phyloP scores from a whole-genome alignment of 345 rosid species.

The Luvunga scandens region DNA sequence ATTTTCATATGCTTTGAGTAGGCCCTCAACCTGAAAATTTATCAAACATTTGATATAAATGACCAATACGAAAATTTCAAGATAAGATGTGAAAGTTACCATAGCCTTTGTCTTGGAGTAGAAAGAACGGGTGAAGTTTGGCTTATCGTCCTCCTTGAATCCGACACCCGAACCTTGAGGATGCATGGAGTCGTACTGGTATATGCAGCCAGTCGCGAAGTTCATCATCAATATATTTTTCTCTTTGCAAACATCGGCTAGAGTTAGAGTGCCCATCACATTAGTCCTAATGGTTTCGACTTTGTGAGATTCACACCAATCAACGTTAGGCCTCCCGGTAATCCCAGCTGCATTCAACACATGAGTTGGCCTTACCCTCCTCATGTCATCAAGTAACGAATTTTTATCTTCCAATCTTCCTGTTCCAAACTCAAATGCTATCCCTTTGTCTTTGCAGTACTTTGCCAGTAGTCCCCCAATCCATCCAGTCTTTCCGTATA shows the following conservation, averaged over 20 bases:
- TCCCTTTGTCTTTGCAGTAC: slow-evolving; percentile 38
- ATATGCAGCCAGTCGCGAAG: slow-evolving; percentile 60
- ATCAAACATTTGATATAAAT: not conserved
- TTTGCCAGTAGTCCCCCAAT: slow-evolving; percentile 56
- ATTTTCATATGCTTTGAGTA: slow-evolving; percentile 45
- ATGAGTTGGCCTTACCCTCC: slow-evolving; percentile 41
- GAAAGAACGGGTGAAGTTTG: slow-evolving; percentile 50
- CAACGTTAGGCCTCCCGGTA: slow-evolving; percentile 61
- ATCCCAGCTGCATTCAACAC: slow-evolving; percentile 62
- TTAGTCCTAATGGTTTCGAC: slow-evolving; percentile 47
- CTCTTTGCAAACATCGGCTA: slow-evolving; percentile 53
- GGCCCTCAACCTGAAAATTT: slow-evolving; percentile 51
- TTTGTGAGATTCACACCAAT: slow-evolving; percentile 62
- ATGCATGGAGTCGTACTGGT: slow-evolving; percentile 49
- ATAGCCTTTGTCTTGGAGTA: slow-evolving; percentile 62
- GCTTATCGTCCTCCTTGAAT: slow-evolving; percentile 56
- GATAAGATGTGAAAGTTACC: slow-evolving; percentile 26
- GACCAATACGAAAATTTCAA: not conserved
- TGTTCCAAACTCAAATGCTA: slow-evolving; percentile 45
- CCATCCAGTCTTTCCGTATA: slow-evolving; percentile 63
- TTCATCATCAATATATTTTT: slow-evolving; percentile 46
- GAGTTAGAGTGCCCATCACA: slow-evolving; percentile 48
- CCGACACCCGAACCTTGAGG: slow-evolving; percentile 51
- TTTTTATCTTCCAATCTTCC: slow-evolving; percentile 54
- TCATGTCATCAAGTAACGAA: slow-evolving; percentile 43